Base-by-base conservation (phyloP, 2,329 filamentous ascomycete species). In the Aspergillus ochraceus region DNA sequence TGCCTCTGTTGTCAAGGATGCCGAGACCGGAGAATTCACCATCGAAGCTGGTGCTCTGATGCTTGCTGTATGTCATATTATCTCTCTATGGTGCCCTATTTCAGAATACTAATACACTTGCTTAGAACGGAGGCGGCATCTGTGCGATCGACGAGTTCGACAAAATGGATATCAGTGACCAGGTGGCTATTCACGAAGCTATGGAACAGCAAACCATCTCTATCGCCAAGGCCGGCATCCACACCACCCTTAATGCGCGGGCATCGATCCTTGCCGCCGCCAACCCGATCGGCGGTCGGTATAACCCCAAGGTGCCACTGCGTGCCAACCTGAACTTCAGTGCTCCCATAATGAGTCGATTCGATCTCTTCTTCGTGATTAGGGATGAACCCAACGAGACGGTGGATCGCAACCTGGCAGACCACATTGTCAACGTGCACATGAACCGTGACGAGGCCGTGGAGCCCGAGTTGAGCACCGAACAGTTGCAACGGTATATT, bases 131-230 rank as follows among this genome's bases (percentile, higher is more conserved):
- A 71, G 97, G 97, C 67, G 95, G 95, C 56, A 96, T 98, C 69
- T 99, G 95, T 77, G 93, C 92, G 60, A 99, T 99, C 74, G 95
- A 99, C 73, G 95, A 99, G 75, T 99, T 99, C 69, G 95, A 99
- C 86, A 99, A 99, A 81, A 99, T 99, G 95, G 95, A 99, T 71
- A 90, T 99, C 63, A 88, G 82, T 55, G 95, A 99, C 75, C 95
- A 99, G 79, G 95, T 99, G 57, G 95, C 95, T 66, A 99, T 99
- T 71, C 95, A 99, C 84, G 95, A 99, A 86, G 95, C 95, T 60
- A 99, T 99, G 95, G 95, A 99, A 85, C 95, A 99, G 81, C 95
- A 99, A 79, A 99, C 95, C 5, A 99, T 99, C 66, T 97, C 92
- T 9, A 99, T 99, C 70, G 94, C 95, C 61, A 99, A 99, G 79